Evolutionary conservation across 371 early-diverging fungal species (phyloP), one percentile per base, ranked within the genome.

Genomic region (Blakeslea trispora): DNA sequence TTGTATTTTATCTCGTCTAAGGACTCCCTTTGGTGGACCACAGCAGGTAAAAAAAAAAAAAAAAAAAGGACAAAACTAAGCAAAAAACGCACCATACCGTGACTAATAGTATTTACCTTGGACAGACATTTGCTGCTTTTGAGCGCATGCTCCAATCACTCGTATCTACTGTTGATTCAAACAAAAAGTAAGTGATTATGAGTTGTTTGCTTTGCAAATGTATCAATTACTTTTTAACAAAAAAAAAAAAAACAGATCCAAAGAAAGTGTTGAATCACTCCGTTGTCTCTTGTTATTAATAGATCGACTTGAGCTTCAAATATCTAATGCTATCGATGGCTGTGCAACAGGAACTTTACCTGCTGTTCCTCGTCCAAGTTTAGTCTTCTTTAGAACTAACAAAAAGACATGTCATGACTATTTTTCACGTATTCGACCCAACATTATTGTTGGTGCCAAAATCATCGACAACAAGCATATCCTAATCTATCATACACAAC

Each of bases 11-110:
- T 81, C 90, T 11, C 69, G 90, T 44, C 64, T 91, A 50, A 74
- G 89, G 13, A 91, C 91, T 4, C 89, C 91, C 0, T 85, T 88
- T 63, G 91, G 93, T 15, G 81, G 83, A 2, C 90, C 92, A 2
- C 81, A 83, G 40, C 89, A 90, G 69, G 79, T 80, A 71, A 14
- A 10, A 10, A 14, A 37, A 7, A 37, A 13, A 37, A 11, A 32
- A 32, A 32, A 5, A 32, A 32, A 10, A 32, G 32, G n/a, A n/a
- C n/a, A n/a, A n/a, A n/a, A n/a, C n/a, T n/a, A n/a, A n/a, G n/a
- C n/a, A n/a, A n/a, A n/a, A n/a, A n/a, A n/a, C n/a, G n/a, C n/a
- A n/a, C n/a, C n/a, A n/a, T n/a, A n/a, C n/a, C n/a, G n/a, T n/a
- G n/a, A n/a, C 14, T 42, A n/a, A 42, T 42, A 17, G 32, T 48